A percentile compares a stretch with the other conserved stretches of the same genome.
Conservation (phyloP, 106 monocot genomes). For the Phalaenopsis aphrodite region DNA sequence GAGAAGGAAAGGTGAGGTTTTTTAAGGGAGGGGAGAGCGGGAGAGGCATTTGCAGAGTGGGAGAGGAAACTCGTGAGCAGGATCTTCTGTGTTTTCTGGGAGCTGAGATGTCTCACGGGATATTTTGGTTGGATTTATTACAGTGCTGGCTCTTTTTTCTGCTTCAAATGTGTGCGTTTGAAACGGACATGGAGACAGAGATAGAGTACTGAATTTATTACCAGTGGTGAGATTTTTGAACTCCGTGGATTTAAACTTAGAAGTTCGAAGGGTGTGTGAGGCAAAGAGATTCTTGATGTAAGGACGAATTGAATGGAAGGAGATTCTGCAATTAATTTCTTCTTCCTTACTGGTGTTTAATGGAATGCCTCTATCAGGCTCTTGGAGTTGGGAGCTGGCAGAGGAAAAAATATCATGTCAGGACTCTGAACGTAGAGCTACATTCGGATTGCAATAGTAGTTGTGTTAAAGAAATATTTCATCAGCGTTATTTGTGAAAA, state of each 20-base stretch:
- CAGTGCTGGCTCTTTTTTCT: not conserved
- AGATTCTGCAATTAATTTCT: not conserved
- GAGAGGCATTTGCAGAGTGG: slow-evolving; percentile 17
- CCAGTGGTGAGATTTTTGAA: not conserved
- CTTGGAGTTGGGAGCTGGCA: no score
- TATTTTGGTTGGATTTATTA: slow-evolving; percentile 32
- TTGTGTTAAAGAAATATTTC: no score
- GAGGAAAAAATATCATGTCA: no score
- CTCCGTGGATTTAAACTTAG: not conserved
- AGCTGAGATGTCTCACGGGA: slow-evolving; percentile 25
- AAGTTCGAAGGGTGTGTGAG: not conserved
- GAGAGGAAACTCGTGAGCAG: slow-evolving; percentile 38
- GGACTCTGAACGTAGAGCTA: no score
- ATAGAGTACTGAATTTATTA: not conserved
- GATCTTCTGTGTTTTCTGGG: slow-evolving; percentile 10
- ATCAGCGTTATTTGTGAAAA: no score
- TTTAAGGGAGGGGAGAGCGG: slow-evolving; percentile 14
- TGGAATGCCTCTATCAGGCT: no score
- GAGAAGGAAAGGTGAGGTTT: slow-evolving; percentile 6
- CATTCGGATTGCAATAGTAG: no score
- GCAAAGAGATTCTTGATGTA: not conserved
- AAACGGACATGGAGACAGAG: not conserved
- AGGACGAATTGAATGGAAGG: slow-evolving; percentile 1
- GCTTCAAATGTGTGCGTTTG: not conserved
- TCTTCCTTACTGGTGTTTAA: not conserved